Base-by-base conservation (phyloP, 768 basidiomycete species). In the Steccherinum ochraceum region DNA sequence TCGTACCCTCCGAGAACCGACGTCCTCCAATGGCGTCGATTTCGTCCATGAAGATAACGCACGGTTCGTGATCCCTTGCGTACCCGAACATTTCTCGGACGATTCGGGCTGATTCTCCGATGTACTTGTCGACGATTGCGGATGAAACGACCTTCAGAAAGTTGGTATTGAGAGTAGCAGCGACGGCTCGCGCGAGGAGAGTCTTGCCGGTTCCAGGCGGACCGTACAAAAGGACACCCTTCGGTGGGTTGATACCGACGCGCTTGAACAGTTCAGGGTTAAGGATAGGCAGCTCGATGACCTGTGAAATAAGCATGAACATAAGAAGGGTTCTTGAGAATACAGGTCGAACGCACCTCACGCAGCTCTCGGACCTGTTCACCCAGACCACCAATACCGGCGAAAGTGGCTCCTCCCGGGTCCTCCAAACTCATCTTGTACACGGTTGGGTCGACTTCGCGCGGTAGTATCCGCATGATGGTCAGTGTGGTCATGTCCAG, bases 381-480 rank as follows among this genome's bases (percentile, higher is more conserved):
- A 41, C 86, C 80, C 50, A 99, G 70, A 19, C 96, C 96, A 61
- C 96, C 96, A 49, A 99, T 97, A 54, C 93, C 94, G 1, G 95
- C 95, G 65, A 98, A 98, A 3, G 91, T 81, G 5, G 90, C 94
- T 46, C 88, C 87, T 72, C 93, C 93, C 2, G 96, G 93, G 62
- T 98, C 95, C 68, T 99, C 96, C 62, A 96, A 73, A 56, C 92
- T 95, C 96, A 98, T 99, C 73, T 97, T 98, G 76, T 99, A 99
- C 11, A 99, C 95, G 60, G 95, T 72, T 13, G 96, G 96, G 65
- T 99, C 96, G 5, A 99, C 92, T 67, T 99, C 96, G 55, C 96
- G 81, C 3, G 96, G 96, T 18, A 99, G 75, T 48, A 98, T 95
- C 30, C 96, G 89, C 93, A 99, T 98, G 63, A 99, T 92, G 4